phyloP scores from a whole-genome alignment of 2,329 filamentous ascomycete genomes.

The Fonsecaea multimorphosa region DNA sequence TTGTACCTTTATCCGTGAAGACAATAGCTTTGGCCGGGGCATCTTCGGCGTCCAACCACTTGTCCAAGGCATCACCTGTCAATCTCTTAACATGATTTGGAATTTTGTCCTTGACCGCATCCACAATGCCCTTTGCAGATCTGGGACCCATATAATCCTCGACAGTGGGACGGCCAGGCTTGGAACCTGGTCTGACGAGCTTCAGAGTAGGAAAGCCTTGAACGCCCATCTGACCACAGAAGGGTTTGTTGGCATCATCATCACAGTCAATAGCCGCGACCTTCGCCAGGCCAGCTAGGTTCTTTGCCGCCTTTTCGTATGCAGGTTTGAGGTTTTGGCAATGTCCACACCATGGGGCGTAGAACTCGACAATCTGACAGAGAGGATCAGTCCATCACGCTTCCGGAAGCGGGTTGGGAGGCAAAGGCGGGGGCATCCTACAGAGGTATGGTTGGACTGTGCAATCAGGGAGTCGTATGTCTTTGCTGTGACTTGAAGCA shows the following conservation, averaged over 20 bases:
- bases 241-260: conserved; percentile 85
- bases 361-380: conserved; percentile 71
- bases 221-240: conserved; percentile 85
- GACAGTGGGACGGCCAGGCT: conserved; percentile 76
- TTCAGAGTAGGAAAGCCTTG: conserved; percentile 96
- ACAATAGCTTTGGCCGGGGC: conserved; percentile 82
- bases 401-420: background rate
- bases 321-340: conserved; percentile 95
- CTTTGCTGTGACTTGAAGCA: conserved; percentile 79
- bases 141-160: conserved; percentile 90
- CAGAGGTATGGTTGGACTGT: conserved; percentile 88
- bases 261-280: conserved; percentile 96
- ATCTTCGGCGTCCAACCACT: conserved; percentile 72
- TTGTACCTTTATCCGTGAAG: conserved; percentile 91
- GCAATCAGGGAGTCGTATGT: conserved; percentile 83
- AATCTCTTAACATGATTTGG: conserved; percentile 87
- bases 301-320: conserved; percentile 91
- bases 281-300: conserved; percentile 87
- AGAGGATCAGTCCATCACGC: conserved; percentile 34
- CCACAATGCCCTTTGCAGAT: conserved; percentile 83
- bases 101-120: conserved; percentile 83
- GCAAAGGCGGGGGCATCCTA: conserved; percentile 54
- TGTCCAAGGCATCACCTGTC: conserved; percentile 77
- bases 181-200: conserved; percentile 85
- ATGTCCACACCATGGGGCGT: conserved; percentile 97